Evolutionary conservation across 2,329 filamentous ascomycete genomes (phyloP).

Genomic region (Penicillium sp.): DNA sequence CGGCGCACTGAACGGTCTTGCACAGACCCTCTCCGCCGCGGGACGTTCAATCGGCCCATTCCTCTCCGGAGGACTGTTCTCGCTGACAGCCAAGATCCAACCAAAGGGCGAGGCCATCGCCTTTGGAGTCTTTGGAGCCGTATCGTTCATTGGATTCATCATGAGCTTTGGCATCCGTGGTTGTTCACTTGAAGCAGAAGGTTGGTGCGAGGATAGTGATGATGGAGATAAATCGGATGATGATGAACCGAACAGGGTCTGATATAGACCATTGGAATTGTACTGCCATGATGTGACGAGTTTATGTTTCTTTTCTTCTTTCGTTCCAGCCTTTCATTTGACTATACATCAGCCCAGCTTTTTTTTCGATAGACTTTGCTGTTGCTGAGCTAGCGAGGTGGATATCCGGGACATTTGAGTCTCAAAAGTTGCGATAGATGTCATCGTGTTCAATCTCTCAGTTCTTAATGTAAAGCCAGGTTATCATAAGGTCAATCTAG

Average conservation of each 20-base stretch:
- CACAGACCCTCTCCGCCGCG: constrained; percentile 87
- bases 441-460: no score
- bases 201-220: constrained; percentile 46
- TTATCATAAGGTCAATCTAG: no score
- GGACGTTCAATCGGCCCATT: constrained; percentile 87
- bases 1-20: constrained; percentile 86
- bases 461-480: no score
- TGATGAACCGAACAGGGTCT: constrained; percentile 34
- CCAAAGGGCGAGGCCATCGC: constrained; percentile 80
- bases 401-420: neutral
- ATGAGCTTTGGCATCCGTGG: constrained; percentile 74
- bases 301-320: constrained; percentile 14
- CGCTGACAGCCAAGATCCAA: constrained; percentile 65
- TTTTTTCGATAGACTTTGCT: constrained; percentile 1
- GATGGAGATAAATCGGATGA: constrained; percentile 47
- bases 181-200: constrained; percentile 56
- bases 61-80: constrained; percentile 80
- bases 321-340: constrained; percentile 15
- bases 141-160: constrained; percentile 75
- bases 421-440: neutral
- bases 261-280: constrained; percentile 6
- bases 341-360: constrained; percentile 10
- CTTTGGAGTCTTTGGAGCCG: constrained; percentile 81
- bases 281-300: constrained; percentile 16
- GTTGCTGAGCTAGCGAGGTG: constrained; percentile 3